Evolutionary conservation across 495 filamentous ascomycete genomes (phyloP).

Genomic region (Hypoxylon lienhwacheense): DNA sequence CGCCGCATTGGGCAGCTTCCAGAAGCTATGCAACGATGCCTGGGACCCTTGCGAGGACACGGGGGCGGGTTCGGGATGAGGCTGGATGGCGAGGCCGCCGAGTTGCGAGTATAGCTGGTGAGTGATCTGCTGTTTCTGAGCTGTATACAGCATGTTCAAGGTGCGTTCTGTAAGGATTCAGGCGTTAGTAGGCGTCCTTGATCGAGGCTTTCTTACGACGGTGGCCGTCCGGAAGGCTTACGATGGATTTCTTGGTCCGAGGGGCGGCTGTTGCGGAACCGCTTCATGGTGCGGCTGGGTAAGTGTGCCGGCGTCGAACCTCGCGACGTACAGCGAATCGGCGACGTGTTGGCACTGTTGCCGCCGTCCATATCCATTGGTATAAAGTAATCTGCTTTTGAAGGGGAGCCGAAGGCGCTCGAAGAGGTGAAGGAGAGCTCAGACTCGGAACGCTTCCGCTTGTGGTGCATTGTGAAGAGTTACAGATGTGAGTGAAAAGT

Average conservation of each 20-base stretch:
- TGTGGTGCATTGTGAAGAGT: conserved; percentile 46
- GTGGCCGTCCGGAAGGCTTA: conserved; percentile 38
- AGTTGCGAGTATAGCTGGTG: conserved; percentile 9
- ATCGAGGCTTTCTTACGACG: background rate
- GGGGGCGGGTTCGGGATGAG: conserved; percentile 2
- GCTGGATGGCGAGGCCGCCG: conserved; percentile 11
- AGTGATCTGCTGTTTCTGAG: conserved; percentile 44
- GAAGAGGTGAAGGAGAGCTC: conserved; percentile 45
- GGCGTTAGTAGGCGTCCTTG: conserved; percentile 19
- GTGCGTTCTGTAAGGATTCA: conserved; percentile 46
- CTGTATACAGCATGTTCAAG: conserved; percentile 49
- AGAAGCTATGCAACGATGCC: conserved; percentile 52
- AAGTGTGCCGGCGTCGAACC: conserved; percentile 34
- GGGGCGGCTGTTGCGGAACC: conserved; percentile 53
- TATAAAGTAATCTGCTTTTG: conserved; percentile 22
- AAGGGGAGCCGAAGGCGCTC: conserved; percentile 43
- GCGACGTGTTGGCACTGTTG: conserved; percentile 12
- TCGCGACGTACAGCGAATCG: conserved; percentile 7
- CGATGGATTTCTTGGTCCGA: conserved; percentile 51
- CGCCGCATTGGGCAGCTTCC: conserved; percentile 42
- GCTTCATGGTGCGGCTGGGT: conserved; percentile 52
- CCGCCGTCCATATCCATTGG: conserved; percentile 24
- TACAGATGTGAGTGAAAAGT: background rate
- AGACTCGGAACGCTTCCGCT: conserved; percentile 57
- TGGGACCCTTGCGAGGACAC: conserved; percentile 33